Evolutionary conservation across 2,329 filamentous ascomycete genomes (phyloP).

Genomic region (Talaromyces sp.): DNA sequence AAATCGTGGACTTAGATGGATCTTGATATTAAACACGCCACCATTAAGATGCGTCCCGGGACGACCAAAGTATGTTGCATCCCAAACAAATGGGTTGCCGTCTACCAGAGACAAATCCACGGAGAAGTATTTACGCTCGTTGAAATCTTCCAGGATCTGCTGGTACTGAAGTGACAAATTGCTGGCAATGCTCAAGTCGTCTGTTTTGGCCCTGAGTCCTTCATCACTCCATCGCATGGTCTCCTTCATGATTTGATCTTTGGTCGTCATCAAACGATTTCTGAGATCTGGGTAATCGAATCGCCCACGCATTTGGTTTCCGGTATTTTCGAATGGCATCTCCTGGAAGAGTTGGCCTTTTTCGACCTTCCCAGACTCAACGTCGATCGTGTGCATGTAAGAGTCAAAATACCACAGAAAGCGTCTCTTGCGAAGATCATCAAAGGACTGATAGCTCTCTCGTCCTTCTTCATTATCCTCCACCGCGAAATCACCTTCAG

Average conservation of each 20-base stretch:
- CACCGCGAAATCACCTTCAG: conserved; percentile 27
- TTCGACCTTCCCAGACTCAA: conserved; percentile 60
- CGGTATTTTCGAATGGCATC: conserved; percentile 80
- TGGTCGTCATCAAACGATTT: conserved; percentile 65
- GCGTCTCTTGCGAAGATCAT: conserved; percentile 81
- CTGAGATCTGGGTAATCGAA: conserved; percentile 78
- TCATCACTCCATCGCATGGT: conserved; percentile 66
- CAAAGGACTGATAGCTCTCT: conserved; percentile 76
- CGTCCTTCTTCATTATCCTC: conserved; percentile 51
- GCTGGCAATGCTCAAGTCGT: conserved; percentile 71
- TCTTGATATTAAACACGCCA: conserved; percentile 76
- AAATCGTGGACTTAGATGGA: conserved; percentile 79
- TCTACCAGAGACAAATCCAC: conserved; percentile 74
- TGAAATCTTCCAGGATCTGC: conserved; percentile 73
- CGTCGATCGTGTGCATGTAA: conserved; percentile 69
- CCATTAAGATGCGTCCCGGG: conserved; percentile 93
- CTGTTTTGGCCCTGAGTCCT: conserved; percentile 60
- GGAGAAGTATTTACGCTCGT: conserved; percentile 64
- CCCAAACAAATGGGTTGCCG: conserved; percentile 85
- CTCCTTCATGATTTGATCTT: conserved; percentile 68
- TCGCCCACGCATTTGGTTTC: conserved; percentile 79
- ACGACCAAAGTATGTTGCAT: conserved; percentile 81
- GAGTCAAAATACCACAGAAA: conserved; percentile 96
- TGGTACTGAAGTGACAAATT: conserved; percentile 82
- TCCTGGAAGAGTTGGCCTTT: conserved; percentile 64